Percentiles rank a stretch among this genome's conserved stretches.
Conservation (phyloP, 164 flowering plant species). For the Vitis amurensis region DNA sequence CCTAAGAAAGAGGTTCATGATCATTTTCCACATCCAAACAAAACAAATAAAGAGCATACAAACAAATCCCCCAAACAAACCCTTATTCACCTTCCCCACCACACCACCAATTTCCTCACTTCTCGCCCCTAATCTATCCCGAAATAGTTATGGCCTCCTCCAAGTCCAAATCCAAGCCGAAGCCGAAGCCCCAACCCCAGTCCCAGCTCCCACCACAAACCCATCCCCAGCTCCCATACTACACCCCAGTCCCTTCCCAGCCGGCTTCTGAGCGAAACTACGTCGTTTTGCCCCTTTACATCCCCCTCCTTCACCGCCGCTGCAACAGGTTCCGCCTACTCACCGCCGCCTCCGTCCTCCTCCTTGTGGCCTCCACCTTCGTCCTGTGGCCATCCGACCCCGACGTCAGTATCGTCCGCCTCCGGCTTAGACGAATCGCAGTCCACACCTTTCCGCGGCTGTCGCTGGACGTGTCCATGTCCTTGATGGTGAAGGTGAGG, state of each 20-base stretch:
- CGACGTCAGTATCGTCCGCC: conserved; percentile 44
- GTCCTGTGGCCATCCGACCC: conserved; percentile 77
- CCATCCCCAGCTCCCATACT: conserved; percentile 3
- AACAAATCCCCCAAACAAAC: too few relatives aligned
- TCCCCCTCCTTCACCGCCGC: conserved; percentile 15
- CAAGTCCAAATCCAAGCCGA: too few relatives aligned
- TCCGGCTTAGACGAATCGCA: conserved; percentile 36
- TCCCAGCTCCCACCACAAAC: too few relatives aligned
- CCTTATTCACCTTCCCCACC: too few relatives aligned
- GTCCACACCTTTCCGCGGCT: conserved; percentile 43
- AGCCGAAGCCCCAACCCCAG: too few relatives aligned
- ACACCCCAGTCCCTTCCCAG: conserved; percentile 13
- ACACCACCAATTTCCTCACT: too few relatives aligned
- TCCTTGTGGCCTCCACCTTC: conserved; percentile 35
- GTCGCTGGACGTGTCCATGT: conserved; percentile 52
- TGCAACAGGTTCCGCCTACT: background rate
- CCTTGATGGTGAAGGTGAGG: conserved; percentile 45
- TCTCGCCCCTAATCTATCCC: too few relatives aligned
- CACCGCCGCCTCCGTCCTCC: conserved; percentile 18
- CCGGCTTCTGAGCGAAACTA: conserved; percentile 22
- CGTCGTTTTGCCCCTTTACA: conserved; percentile 36
- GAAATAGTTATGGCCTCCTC: too few relatives aligned
- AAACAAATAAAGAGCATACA: too few relatives aligned
- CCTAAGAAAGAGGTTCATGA: too few relatives aligned
- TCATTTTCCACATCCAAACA: too few relatives aligned